Evolutionary conservation across 164 flowering plant species (phyloP).

Genomic region (Kingdonia uniflora): DNA sequence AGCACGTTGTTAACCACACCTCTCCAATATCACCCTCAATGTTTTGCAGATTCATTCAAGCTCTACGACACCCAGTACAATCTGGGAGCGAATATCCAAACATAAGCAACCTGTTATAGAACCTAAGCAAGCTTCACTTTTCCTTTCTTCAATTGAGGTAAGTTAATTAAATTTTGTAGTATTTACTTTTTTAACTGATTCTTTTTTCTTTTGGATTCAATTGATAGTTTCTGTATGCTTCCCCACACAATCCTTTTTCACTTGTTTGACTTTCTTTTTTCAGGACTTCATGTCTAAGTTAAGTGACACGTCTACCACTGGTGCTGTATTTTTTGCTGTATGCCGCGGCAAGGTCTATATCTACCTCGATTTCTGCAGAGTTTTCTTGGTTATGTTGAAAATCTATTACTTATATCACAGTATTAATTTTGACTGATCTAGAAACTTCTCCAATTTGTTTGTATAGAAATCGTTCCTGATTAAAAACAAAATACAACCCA

Average conservation of each 20-base stretch:
- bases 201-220: background rate
- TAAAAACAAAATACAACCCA: no score
- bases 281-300: constrained; percentile 86
- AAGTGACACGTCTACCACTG: constrained; percentile 62
- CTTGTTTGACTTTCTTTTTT: constrained; percentile 6
- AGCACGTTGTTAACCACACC: background rate
- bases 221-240: no score
- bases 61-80: constrained; percentile 40
- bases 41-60: constrained; percentile 35
- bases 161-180: background rate
- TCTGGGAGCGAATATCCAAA: constrained; percentile 95
- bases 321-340: constrained; percentile 94
- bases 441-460: no score
- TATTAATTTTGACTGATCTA: no score
- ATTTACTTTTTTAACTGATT: background rate
- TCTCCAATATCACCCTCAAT: background rate
- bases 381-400: background rate
- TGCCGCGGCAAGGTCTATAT: constrained; percentile 90
- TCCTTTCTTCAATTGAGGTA: constrained; percentile 66
- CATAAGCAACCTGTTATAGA: constrained; percentile 91
- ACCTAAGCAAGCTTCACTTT: constrained; percentile 81
- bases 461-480: no score
- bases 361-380: background rate
- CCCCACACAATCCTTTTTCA: no score
- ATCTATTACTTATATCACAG: no score